Evolutionary conservation across 345 rosid genomes (phyloP).

Genomic region (Ceriops decandra): DNA sequence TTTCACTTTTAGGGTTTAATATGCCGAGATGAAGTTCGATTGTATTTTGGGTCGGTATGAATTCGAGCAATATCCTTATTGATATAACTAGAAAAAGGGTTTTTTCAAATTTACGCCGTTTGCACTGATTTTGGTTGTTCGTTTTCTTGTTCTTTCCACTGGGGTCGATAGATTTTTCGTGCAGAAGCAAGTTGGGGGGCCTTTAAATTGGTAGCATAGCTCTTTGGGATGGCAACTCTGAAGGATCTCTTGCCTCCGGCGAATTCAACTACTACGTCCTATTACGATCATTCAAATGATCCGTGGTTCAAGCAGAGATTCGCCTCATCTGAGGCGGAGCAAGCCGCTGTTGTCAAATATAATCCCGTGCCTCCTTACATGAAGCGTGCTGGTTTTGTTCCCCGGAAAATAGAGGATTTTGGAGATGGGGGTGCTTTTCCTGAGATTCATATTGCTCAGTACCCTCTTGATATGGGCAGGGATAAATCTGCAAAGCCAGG

Average conservation of each 20-base stretch:
- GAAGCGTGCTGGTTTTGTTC: conserved; percentile 73
- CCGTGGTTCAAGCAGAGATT: conserved; percentile 90
- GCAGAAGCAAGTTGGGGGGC: neutral
- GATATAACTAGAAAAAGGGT: no score
- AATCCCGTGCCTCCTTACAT: conserved; percentile 68
- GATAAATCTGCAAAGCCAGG: conserved; percentile 63
- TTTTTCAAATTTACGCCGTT: neutral
- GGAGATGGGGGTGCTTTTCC: conserved; percentile 99
- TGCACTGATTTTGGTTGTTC: neutral
- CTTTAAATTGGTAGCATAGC: neutral
- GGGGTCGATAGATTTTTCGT: neutral
- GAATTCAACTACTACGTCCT: conserved; percentile 47
- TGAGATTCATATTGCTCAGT: conserved; percentile 86
- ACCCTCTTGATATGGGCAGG: conserved; percentile 88
- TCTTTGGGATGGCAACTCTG: conserved; percentile 46
- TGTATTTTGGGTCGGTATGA: no score
- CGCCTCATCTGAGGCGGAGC: conserved; percentile 43
- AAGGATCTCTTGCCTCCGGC: conserved; percentile 67
- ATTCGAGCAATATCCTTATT: no score
- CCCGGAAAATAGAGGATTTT: conserved; percentile 78
- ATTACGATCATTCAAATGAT: conserved; percentile 81
- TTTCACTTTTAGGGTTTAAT: no score
- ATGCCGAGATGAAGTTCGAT: no score
- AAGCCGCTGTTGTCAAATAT: conserved; percentile 29
- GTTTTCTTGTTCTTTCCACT: neutral